A percentile compares a stretch with the other conserved stretches of the same genome.
Evolutionary conservation across 2,329 filamentous ascomycete species (phyloP).

Genomic region (Aureobasidium sp.): DNA sequence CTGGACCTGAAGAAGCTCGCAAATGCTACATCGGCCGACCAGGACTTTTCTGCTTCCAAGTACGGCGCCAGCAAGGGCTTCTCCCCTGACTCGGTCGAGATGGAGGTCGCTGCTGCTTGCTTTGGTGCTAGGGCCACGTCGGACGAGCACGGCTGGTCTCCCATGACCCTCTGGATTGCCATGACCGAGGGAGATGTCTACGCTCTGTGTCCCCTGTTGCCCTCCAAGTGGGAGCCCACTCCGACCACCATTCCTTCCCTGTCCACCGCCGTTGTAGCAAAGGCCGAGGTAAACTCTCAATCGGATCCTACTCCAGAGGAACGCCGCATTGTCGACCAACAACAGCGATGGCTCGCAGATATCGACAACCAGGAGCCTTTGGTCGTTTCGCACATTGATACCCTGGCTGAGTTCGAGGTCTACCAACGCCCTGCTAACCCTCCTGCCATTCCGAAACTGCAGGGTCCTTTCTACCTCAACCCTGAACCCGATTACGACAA

Average conservation of each 20-base stretch:
- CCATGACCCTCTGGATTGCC: slow-evolving; percentile 95
- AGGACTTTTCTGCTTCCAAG: slow-evolving; percentile 71
- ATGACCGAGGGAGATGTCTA: slow-evolving; percentile 93
- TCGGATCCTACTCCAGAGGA: slow-evolving; percentile 36
- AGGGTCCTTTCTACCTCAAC: slow-evolving; percentile 51
- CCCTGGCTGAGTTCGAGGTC: slow-evolving; percentile 41
- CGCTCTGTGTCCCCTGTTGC: slow-evolving; percentile 81
- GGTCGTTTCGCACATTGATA: slow-evolving; percentile 29
- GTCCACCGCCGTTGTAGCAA: slow-evolving; percentile 72
- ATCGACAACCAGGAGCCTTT: slow-evolving; percentile 47
- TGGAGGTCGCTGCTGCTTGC: slow-evolving; percentile 84
- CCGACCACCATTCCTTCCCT: slow-evolving; percentile 71
- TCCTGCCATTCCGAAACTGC: slow-evolving; percentile 49
- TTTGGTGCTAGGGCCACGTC: slow-evolving; percentile 59
- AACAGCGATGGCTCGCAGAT: slow-evolving; percentile 50
- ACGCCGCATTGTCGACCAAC: slow-evolving; percentile 39
- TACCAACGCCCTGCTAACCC: slow-evolving; percentile 46
- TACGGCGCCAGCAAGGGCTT: slow-evolving; percentile 71
- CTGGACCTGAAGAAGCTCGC: slow-evolving; percentile 84
- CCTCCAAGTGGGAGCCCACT: slow-evolving; percentile 68
- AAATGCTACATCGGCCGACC: slow-evolving; percentile 70
- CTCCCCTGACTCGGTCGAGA: slow-evolving; percentile 81
- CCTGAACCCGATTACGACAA: slow-evolving; percentile 45
- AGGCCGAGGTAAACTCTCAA: slow-evolving; percentile 41
- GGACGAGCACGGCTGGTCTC: slow-evolving; percentile 65